Percentiles rank a stretch among this genome's conserved stretches.
phyloP scores from a whole-genome alignment of 768 basidiomycete genomes.

The Suillus luteus region DNA sequence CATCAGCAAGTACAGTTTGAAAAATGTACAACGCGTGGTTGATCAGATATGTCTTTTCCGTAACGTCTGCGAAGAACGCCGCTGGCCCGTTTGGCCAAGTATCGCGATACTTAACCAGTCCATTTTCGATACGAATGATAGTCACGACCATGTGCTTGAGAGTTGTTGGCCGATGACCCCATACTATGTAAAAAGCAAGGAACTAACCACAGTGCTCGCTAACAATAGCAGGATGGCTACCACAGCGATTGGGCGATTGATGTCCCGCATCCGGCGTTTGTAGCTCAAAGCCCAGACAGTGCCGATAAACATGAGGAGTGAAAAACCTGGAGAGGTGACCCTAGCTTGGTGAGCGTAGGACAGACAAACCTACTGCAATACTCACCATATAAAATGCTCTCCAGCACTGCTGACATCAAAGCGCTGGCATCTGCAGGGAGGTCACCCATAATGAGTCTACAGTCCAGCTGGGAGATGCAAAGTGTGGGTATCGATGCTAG shows the following conservation, averaged over 20 bases:
- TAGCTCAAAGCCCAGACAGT: background rate
- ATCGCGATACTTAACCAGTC: background rate
- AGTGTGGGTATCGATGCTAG: background rate
- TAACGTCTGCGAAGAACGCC: background rate
- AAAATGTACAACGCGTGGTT: background rate
- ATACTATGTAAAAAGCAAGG: background rate
- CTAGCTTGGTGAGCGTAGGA: background rate
- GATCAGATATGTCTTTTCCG: background rate
- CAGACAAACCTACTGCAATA: background rate
- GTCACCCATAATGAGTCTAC: background rate
- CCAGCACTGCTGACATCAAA: background rate
- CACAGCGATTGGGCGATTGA: conserved; percentile 20
- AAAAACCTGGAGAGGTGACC: background rate
- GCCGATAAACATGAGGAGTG: background rate
- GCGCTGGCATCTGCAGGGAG: background rate
- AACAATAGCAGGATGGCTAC: conserved; percentile 22
- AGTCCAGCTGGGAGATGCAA: background rate
- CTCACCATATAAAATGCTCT: conserved; percentile 2
- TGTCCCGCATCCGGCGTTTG: background rate
- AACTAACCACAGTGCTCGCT: conserved; percentile 23
- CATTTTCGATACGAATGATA: background rate
- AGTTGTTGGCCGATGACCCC: background rate
- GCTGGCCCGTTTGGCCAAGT: background rate
- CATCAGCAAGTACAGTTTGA: conserved; percentile 1
- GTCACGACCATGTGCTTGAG: background rate